These are phyloP conservation scores for Leishmania amazonensis DNA, from an alignment of 208 protist species.

Conservation along the genomic window DNA sequence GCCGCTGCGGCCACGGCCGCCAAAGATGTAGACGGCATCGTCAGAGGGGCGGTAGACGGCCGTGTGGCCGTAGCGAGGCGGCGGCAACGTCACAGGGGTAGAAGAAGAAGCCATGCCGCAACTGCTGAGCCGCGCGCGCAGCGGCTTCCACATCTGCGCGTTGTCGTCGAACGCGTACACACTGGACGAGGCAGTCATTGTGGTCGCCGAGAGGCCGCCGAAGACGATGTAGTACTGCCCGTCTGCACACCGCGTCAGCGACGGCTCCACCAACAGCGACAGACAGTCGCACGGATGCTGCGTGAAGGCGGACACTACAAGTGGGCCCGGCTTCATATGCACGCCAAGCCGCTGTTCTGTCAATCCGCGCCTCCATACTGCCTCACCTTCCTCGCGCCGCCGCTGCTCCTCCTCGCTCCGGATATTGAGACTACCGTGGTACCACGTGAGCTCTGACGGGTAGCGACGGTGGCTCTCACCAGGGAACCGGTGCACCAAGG, in stretches of 20 bases:
- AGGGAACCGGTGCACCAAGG: constrained; percentile 21
- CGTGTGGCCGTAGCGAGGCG: constrained; percentile 60
- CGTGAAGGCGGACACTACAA: constrained; percentile 51
- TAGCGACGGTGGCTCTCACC: constrained; percentile 40
- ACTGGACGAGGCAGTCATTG: constrained; percentile 11
- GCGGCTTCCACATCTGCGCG: constrained; percentile 19
- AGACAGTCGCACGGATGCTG: constrained; percentile 40
- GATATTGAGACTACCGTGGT: constrained; percentile 53
- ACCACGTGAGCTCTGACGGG: constrained; percentile 58
- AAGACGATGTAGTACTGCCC: constrained; percentile 55
- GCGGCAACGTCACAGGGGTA: not conserved
- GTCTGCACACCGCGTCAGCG: constrained; percentile 59
- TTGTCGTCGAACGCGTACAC: constrained; percentile 21
- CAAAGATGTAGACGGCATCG: constrained; percentile 70
- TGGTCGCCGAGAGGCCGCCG: constrained; percentile 25
- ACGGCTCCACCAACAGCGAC: constrained; percentile 48
- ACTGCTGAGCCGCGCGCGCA: constrained; percentile 8
- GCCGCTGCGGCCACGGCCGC: constrained; percentile 39
- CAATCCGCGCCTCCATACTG: constrained; percentile 41
- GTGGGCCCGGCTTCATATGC: constrained; percentile 23
- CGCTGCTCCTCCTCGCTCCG: constrained; percentile 27
- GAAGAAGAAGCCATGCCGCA: not conserved
- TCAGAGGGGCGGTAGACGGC: constrained; percentile 44
- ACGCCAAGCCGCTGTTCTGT: constrained; percentile 36
- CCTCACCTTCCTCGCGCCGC: constrained; percentile 31